These are phyloP conservation scores for Penicillium digitatum DNA, from an alignment of 2,329 filamentous ascomycete species.

Conservation along the genomic window DNA sequence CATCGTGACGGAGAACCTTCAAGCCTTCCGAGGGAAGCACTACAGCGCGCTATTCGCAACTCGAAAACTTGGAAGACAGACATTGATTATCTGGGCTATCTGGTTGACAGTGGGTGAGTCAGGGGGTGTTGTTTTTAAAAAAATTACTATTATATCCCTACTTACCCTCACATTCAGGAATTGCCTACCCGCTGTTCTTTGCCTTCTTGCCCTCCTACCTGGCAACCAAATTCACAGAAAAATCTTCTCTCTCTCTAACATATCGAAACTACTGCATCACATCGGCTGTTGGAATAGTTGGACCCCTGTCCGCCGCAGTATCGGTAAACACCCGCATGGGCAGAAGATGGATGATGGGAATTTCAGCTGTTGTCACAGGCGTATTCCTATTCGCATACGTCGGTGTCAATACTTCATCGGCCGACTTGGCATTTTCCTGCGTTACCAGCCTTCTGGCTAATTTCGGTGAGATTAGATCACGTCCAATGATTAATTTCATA, in stretches of 20 bases:
- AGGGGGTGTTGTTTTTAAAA: rapidly evolving
- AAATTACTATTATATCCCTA: background rate
- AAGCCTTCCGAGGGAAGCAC: slow-evolving; percentile 27
- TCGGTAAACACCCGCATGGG: slow-evolving; percentile 43
- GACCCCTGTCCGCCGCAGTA: slow-evolving; percentile 43
- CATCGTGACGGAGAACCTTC: slow-evolving; percentile 29
- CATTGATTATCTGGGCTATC: slow-evolving; percentile 40
- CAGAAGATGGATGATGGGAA: slow-evolving; percentile 46
- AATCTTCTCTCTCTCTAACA: slow-evolving; percentile 20
- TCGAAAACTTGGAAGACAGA: slow-evolving; percentile 26
- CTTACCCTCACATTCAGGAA: slow-evolving; percentile 24
- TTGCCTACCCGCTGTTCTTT: slow-evolving; percentile 48
- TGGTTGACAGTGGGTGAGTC: slow-evolving; percentile 42
- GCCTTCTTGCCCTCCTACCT: slow-evolving; percentile 48
- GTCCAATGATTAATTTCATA: background rate
- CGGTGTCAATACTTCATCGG: slow-evolving; percentile 37
- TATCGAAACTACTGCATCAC: slow-evolving; percentile 29
- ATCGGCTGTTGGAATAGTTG: slow-evolving; percentile 40
- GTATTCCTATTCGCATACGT: slow-evolving; percentile 49
- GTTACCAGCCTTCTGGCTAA: slow-evolving; percentile 48
- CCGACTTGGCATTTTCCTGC: slow-evolving; percentile 33
- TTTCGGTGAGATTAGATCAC: slow-evolving; percentile 13
- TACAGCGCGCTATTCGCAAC: slow-evolving; percentile 30
- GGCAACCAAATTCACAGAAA: slow-evolving; percentile 35
- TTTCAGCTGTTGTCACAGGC: slow-evolving; percentile 45